These are phyloP conservation scores for Pezicula carpinea DNA, from an alignment of 2,329 filamentous ascomycete genomes.

Conservation along the genomic window DNA sequence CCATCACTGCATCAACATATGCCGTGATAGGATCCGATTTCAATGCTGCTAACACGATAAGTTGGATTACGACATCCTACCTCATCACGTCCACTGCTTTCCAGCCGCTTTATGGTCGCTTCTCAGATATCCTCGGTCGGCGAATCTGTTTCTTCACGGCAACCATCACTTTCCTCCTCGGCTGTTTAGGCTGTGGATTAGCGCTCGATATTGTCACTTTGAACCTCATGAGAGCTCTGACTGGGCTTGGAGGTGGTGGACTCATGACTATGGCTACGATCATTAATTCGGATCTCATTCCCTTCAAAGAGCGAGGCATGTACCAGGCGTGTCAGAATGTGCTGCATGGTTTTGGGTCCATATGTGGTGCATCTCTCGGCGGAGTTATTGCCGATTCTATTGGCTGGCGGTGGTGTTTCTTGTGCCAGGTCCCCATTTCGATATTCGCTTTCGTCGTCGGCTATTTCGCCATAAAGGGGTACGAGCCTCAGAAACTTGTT, in stretches of 20 bases:
- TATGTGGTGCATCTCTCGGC: constrained; percentile 59
- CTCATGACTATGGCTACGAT: constrained; percentile 64
- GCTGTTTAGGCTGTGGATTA: constrained; percentile 61
- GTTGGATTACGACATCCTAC: constrained; percentile 71
- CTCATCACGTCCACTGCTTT: constrained; percentile 68
- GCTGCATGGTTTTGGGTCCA: constrained; percentile 56
- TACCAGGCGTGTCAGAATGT: constrained; percentile 59
- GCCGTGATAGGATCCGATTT: constrained; percentile 73
- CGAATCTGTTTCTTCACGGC: constrained; percentile 60
- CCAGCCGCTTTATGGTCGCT: constrained; percentile 65
- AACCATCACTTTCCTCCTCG: constrained; percentile 54
- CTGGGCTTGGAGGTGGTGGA: constrained; percentile 66
- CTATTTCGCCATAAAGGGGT: constrained; percentile 45
- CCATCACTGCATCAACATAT: constrained; percentile 69
- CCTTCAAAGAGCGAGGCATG: constrained; percentile 49
- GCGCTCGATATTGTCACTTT: constrained; percentile 54
- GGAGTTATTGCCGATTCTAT: constrained; percentile 59
- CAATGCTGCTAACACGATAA: constrained; percentile 65
- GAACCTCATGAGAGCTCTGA: constrained; percentile 60
- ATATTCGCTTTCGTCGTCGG: constrained; percentile 49
- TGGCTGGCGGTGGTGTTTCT: constrained; percentile 65
- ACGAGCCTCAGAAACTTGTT: constrained; percentile 20
- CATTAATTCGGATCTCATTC: constrained; percentile 61
- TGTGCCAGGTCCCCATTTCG: constrained; percentile 58
- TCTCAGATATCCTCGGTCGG: constrained; percentile 66